phyloP scores from a whole-genome alignment of 1,139 yeast species.

The Diutina neorugosa region DNA sequence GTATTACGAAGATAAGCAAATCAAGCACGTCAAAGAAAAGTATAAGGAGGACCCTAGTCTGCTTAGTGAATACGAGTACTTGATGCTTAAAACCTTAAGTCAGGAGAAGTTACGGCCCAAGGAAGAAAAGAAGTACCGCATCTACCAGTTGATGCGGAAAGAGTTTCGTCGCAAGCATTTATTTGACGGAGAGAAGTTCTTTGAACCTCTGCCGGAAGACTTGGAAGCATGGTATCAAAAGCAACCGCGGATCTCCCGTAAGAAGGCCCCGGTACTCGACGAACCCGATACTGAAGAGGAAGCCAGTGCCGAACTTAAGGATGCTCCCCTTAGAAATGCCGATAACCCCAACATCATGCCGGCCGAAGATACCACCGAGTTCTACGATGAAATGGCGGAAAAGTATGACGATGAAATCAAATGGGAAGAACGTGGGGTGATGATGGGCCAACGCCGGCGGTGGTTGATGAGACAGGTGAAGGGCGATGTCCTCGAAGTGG shows the following conservation, averaged over 20 bases:
- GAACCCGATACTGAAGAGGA: not conserved
- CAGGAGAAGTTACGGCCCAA: constrained; percentile 41
- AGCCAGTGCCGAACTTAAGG: constrained; percentile 9
- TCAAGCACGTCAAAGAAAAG: constrained; percentile 32
- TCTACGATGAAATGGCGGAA: constrained; percentile 68
- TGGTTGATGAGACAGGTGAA: constrained; percentile 69
- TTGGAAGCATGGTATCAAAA: constrained; percentile 34
- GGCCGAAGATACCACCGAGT: constrained; percentile 71
- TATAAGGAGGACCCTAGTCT: constrained; percentile 24
- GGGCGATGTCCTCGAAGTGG: constrained; percentile 89
- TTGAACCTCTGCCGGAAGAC: constrained; percentile 42
- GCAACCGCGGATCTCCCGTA: constrained; percentile 17
- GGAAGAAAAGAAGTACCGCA: constrained; percentile 40
- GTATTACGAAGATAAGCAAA: constrained; percentile 53
- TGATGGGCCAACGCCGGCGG: constrained; percentile 72
- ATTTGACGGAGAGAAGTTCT: constrained; percentile 28
- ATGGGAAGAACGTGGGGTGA: constrained; percentile 75
- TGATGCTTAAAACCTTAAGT: constrained; percentile 44
- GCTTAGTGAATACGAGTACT: constrained; percentile 49
- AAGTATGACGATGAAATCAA: constrained; percentile 76
- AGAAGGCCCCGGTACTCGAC: not conserved
- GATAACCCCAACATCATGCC: constrained; percentile 39
- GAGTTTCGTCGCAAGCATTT: constrained; percentile 37
- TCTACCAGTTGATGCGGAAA: constrained; percentile 41
- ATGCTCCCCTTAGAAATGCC: constrained; percentile 13